These are phyloP conservation scores for Trypanosomatidae sp. DNA, from an alignment of 208 protist species.

Conservation along the genomic window DNA sequence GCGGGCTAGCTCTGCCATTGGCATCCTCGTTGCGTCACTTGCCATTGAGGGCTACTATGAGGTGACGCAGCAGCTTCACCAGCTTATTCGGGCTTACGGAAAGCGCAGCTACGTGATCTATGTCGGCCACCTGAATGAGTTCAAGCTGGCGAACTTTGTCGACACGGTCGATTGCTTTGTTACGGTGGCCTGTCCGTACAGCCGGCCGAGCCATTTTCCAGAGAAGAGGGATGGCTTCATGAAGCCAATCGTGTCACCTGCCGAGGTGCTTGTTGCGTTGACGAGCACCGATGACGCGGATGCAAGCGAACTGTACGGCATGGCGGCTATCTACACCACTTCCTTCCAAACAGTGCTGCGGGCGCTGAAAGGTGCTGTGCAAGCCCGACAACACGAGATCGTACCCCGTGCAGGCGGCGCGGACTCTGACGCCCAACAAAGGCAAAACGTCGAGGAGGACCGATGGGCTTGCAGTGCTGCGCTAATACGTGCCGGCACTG, in stretches of 20 bases:
- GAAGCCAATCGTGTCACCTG: slow-evolving; percentile 88
- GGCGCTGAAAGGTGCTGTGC: slow-evolving; percentile 20
- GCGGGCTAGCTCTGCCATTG: slow-evolving; percentile 70
- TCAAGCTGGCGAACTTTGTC: slow-evolving; percentile 92
- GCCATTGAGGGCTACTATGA: slow-evolving; percentile 84
- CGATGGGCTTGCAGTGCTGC: slow-evolving; percentile 16
- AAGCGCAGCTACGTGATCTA: slow-evolving; percentile 89
- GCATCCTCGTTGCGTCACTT: slow-evolving; percentile 86
- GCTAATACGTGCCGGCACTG: slow-evolving; percentile 22
- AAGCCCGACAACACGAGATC: neutral
- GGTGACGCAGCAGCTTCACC: slow-evolving; percentile 64
- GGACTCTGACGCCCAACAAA: neutral
- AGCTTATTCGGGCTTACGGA: slow-evolving; percentile 62
- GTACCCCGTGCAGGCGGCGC: neutral
- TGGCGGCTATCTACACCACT: slow-evolving; percentile 61
- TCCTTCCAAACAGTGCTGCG: slow-evolving; percentile 49
- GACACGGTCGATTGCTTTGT: slow-evolving; percentile 91
- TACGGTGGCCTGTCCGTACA: slow-evolving; percentile 85
- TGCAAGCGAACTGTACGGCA: slow-evolving; percentile 43
- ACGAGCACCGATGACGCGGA: slow-evolving; percentile 26
- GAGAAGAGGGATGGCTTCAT: slow-evolving; percentile 72
- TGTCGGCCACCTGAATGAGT: slow-evolving; percentile 92
- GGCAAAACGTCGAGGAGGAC: slow-evolving; percentile 4
- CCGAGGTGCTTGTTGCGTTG: slow-evolving; percentile 84
- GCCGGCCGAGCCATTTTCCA: slow-evolving; percentile 70